Percentiles rank a stretch among this genome's conserved stretches.
phyloP scores from a whole-genome alignment of 164 flowering plant genomes.

The Aristolochia californica region DNA sequence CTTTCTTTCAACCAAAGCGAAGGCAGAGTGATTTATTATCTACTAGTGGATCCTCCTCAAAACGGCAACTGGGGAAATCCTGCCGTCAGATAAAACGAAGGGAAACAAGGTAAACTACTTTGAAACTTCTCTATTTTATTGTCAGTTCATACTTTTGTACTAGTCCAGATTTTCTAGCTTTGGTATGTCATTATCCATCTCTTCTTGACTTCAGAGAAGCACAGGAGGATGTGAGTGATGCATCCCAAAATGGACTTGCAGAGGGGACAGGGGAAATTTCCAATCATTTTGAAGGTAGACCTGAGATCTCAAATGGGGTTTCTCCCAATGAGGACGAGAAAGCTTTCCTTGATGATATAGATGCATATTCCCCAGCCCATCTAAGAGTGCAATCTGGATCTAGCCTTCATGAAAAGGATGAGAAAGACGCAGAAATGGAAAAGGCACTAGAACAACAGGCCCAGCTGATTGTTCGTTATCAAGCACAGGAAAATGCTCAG shows the following conservation, averaged over 20 bases:
- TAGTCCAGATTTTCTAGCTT: background rate
- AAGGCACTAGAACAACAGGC: slow-evolving; percentile 54
- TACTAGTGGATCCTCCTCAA: slow-evolving; percentile 34
- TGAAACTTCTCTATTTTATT: background rate
- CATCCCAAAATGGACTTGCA: slow-evolving; percentile 13
- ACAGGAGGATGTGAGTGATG: slow-evolving; percentile 19
- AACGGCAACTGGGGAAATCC: slow-evolving; percentile 49
- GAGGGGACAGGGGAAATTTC: slow-evolving; percentile 9
- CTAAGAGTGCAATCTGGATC: slow-evolving; percentile 10
- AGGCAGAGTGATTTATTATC: slow-evolving; percentile 29
- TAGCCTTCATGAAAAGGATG: slow-evolving; percentile 13
- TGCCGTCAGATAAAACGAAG: slow-evolving; percentile 63
- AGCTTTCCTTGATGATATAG: slow-evolving; percentile 3
- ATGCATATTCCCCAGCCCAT: slow-evolving; percentile 13
- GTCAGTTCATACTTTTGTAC: background rate
- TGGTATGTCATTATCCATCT: background rate
- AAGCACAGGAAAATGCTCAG: slow-evolving; percentile 83
- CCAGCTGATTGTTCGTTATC: slow-evolving; percentile 51
- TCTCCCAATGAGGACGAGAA: slow-evolving; percentile 13
- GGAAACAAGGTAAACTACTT: slow-evolving; percentile 35
- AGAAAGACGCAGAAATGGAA: slow-evolving; percentile 39
- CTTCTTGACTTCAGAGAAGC: slow-evolving; percentile 25
- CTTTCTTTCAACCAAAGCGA: slow-evolving; percentile 25
- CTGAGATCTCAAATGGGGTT: slow-evolving; percentile 13
- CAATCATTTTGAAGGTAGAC: slow-evolving; percentile 5